A percentile compares a stretch with the other conserved stretches of the same genome.
phyloP scores from a whole-genome alignment of 345 rosid genomes.

The Pistacia integerrima region DNA sequence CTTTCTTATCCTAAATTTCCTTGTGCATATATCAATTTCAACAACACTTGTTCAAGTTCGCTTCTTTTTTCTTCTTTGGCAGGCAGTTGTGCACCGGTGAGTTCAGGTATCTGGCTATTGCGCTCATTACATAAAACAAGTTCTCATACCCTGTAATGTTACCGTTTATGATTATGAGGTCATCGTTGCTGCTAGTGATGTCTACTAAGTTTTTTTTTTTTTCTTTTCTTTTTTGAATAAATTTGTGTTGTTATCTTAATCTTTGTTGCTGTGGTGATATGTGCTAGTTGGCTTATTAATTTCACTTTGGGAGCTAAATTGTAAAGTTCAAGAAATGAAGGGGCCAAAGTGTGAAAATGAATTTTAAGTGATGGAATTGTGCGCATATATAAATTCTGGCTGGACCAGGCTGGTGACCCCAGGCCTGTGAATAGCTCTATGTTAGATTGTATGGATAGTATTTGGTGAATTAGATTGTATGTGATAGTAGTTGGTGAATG shows the following conservation, averaged over 20 bases:
- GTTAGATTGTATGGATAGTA: neutral
- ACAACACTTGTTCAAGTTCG: neutral
- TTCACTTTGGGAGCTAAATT: no score
- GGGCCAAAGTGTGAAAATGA: no score
- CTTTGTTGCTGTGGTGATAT: neutral
- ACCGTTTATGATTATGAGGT: neutral
- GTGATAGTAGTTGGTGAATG: neutral
- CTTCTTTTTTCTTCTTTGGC: conserved; percentile 21
- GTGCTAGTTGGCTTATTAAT: neutral
- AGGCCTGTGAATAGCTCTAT: neutral
- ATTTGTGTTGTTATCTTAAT: neutral
- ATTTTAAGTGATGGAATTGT: no score
- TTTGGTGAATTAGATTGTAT: neutral
- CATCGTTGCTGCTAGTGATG: neutral
- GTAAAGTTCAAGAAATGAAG: no score
- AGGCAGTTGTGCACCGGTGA: conserved; percentile 99
- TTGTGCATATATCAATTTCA: no score
- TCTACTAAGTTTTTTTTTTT: neutral
- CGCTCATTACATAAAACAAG: neutral
- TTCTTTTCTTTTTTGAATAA: neutral
- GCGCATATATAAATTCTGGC: no score
- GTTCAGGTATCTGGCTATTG: conserved; percentile 49
- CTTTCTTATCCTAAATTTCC: neutral
- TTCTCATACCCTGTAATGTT: neutral
- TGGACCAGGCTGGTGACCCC: no score